Evolutionary conservation across 306 rosid species (phyloP).

Genomic region (Castanopsis chinensis): DNA sequence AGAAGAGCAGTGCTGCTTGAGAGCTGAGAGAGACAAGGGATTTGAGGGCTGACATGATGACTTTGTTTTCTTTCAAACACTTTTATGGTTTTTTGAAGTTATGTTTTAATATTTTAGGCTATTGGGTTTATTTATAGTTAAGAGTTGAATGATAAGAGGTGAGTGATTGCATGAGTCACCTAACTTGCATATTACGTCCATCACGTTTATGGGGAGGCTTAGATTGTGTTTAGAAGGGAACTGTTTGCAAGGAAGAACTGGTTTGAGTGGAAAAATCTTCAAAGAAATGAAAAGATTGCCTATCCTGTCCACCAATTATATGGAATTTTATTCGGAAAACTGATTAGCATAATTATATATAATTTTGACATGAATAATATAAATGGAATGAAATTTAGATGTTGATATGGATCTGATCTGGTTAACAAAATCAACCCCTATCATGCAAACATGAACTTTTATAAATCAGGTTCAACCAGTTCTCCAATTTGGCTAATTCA

Average conservation of each 20-base stretch:
- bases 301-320: too few species aligned
- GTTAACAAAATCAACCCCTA: too few species aligned
- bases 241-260: background rate
- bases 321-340: too few species aligned
- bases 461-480: too few species aligned
- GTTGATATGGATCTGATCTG: too few species aligned
- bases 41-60: slow-evolving; percentile 29
- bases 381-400: too few species aligned
- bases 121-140: background rate
- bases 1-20: slow-evolving; percentile 24
- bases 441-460: too few species aligned
- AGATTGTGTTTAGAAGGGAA: too few species aligned
- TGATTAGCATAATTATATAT: too few species aligned
- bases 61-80: background rate
- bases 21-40: slow-evolving; percentile 4
- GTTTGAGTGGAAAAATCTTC: background rate
- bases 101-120: background rate
- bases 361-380: too few species aligned
- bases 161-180: background rate
- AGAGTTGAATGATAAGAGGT: background rate
- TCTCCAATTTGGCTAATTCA: too few species aligned
- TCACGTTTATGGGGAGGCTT: background rate
- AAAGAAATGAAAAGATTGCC: too few species aligned
- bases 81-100: background rate
- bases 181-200: background rate